phyloP scores from a whole-genome alignment of 768 basidiomycete species.

The Russula sp. region DNA sequence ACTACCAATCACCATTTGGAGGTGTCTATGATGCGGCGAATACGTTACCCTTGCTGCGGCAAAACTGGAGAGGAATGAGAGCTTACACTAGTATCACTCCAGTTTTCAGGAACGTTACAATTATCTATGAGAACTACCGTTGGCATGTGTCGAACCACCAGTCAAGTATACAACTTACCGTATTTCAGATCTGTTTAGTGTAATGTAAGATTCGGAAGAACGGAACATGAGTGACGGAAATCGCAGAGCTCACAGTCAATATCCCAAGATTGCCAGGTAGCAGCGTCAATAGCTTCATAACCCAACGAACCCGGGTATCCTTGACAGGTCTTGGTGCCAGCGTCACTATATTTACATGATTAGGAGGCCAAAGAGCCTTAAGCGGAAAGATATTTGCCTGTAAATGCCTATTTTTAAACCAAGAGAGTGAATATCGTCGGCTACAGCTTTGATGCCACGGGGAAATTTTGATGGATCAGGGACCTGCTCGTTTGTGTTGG shows the following conservation, averaged over 20 bases:
- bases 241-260: slow-evolving; percentile 35
- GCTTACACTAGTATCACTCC: slow-evolving; percentile 38
- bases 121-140: slow-evolving; percentile 33
- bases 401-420: slow-evolving; percentile 48
- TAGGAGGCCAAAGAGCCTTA: background rate
- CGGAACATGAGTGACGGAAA: background rate
- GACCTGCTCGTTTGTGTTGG: slow-evolving; percentile 36
- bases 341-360: slow-evolving; percentile 35
- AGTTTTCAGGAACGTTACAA: slow-evolving; percentile 46
- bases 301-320: slow-evolving; percentile 52
- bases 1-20: slow-evolving; percentile 42
- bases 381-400: slow-evolving; percentile 28
- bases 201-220: background rate
- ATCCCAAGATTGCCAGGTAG: slow-evolving; percentile 46
- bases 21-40: slow-evolving; percentile 26
- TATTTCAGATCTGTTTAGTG: slow-evolving; percentile 36
- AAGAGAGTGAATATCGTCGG: slow-evolving; percentile 38
- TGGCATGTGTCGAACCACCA: background rate
- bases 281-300: slow-evolving; percentile 42
- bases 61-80: background rate
- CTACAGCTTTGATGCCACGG: slow-evolving; percentile 40
- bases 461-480: slow-evolving; percentile 50
- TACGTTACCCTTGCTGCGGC: background rate
- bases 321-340: slow-evolving; percentile 45
- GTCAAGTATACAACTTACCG: slow-evolving; percentile 27